Evolutionary conservation across 164 flowering plant genomes (phyloP).

Genomic region (Amborella trichopoda): DNA sequence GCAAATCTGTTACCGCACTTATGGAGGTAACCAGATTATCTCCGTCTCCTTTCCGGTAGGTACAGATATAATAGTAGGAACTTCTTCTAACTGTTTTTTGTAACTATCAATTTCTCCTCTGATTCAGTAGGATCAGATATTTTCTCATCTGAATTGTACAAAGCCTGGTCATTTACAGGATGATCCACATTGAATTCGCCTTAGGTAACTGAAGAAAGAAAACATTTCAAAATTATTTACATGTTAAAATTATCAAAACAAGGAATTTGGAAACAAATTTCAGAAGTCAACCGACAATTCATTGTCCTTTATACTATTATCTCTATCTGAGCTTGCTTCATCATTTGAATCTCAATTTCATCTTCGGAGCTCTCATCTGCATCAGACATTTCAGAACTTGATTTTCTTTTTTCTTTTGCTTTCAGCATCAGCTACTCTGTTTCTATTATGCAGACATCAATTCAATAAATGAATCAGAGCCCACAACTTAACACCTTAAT

Average conservation of each 20-base stretch:
- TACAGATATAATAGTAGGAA: slow-evolving; percentile 79
- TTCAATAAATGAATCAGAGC: no score
- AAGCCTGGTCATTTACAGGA: slow-evolving; percentile 11
- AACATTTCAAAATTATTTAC: no score
- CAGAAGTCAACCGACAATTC: slow-evolving; percentile 58
- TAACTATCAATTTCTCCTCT: slow-evolving; percentile 18
- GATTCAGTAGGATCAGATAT: slow-evolving; percentile 13
- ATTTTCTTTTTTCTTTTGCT: slow-evolving; percentile 16
- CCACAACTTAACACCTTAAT: no score
- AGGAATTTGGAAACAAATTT: no score
- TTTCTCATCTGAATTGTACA: slow-evolving; percentile 11
- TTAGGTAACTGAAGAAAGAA: slow-evolving; percentile 39
- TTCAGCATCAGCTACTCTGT: slow-evolving; percentile 2
- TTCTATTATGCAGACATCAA: slow-evolving; percentile 29
- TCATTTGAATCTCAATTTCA: slow-evolving; percentile 17
- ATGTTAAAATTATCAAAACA: no score
- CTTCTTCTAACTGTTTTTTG: slow-evolving; percentile 29
- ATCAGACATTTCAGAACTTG: slow-evolving; percentile 11
- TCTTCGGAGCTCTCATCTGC: slow-evolving; percentile 18
- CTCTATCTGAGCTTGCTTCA: slow-evolving; percentile 14
- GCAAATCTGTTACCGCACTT: slow-evolving; percentile 63
- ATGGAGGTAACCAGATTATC: slow-evolving; percentile 45
- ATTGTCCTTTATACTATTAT: slow-evolving; percentile 19
- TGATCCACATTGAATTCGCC: slow-evolving; percentile 52
- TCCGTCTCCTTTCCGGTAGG: slow-evolving; percentile 82